Base-by-base conservation (phyloP, 2,329 filamentous ascomycete species). In the Apiospora sp. region DNA sequence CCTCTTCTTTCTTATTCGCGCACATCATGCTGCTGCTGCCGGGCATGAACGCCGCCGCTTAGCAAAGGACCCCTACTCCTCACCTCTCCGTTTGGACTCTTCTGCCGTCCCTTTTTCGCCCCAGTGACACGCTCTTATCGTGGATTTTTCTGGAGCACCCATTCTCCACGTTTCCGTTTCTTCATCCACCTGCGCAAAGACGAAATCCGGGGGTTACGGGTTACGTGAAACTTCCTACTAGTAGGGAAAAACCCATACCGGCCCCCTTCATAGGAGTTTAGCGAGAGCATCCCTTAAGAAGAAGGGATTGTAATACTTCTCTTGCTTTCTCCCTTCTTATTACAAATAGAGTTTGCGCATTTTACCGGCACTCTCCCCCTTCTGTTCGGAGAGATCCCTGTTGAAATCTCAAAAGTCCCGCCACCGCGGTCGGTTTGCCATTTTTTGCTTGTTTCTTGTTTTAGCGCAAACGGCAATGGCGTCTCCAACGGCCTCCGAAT, bases 401-500 rank as follows among this genome's bases (percentile, higher is more conserved):
- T 10, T 41, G 37, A 8, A 41, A n/a, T n/a, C 54, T 16, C 30
- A 30, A 34, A 22, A 34, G 54, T 34, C 30, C 54, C 16, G 6
- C 2, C 27, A 2, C 27, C 46, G 16, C 3, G 54, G 12, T 22
- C 30, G 49, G 4, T 51, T 51, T 51, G 37, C 37, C 8, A 41
- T 7, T 12, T 37, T 19, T 30, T 22, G 27, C 3, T 58, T 58
- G 44, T 19, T 46, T 30, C 27, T 30, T 30, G 46, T 7, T 61
- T 37, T 22, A 37, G 14, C 46, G 30, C 58, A 30, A 30, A 30
- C 27, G 27, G 27, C 27, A n/a, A 64, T 64, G 58, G 58, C 58
- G 58, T 64, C 58, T 64, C 58, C 58, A 37, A 64, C 22, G 30
- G 34, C 58, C 34, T 71, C 48, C 24, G 69, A 68, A 69, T 27